Conservation (phyloP, 176 grass and related monocot genomes). For the Carex scoparia region DNA sequence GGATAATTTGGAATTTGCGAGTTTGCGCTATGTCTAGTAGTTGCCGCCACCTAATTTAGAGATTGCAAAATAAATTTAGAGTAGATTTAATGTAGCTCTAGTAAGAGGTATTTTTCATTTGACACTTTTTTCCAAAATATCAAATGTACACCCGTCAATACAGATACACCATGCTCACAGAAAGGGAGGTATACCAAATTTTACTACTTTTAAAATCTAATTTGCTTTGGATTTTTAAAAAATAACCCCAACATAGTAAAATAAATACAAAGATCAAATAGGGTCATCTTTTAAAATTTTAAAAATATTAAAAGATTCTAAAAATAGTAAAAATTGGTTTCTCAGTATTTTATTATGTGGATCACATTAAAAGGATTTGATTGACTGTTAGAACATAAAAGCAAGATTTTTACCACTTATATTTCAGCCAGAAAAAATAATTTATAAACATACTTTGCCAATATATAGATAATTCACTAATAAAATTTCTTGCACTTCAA, state of each 20-base stretch:
- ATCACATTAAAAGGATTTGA: not conserved
- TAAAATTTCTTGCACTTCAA: no score
- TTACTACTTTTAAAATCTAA: not conserved
- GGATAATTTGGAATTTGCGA: constrained; percentile 84
- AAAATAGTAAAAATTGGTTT: not conserved
- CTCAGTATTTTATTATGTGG: not conserved
- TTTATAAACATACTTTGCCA: no score
- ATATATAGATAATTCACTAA: no score
- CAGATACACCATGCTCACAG: not conserved
- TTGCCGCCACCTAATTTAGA: constrained; percentile 67
- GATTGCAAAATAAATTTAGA: not conserved
- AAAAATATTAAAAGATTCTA: not conserved
- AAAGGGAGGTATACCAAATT: not conserved
- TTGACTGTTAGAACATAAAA: not conserved
- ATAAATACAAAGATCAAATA: not conserved
- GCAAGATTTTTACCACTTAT: not conserved
- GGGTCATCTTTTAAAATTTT: not conserved
- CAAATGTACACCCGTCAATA: not conserved
- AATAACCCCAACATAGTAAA: not conserved
- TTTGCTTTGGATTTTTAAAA: not conserved
- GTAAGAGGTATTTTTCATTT: not conserved
- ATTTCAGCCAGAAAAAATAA: not conserved
- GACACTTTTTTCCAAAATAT: not conserved
- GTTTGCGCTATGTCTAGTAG: constrained; percentile 69
- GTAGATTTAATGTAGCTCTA: not conserved